phyloP scores from a whole-genome alignment of 2,329 filamentous ascomycete genomes.

The Fusarium clavum region DNA sequence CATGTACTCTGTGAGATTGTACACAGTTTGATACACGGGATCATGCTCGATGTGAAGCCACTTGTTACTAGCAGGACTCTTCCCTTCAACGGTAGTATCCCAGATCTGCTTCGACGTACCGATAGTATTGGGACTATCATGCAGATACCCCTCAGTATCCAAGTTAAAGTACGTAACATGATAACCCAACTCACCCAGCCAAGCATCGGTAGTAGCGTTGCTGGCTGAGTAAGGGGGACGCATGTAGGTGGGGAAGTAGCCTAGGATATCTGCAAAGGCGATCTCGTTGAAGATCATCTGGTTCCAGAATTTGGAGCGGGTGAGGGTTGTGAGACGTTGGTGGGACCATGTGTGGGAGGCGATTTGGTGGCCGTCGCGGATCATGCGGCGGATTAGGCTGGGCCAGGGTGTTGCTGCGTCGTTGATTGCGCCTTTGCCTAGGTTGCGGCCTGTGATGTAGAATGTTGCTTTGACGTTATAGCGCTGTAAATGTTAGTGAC shows the following conservation, averaged over 20 bases:
- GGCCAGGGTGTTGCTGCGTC: conserved; percentile 52
- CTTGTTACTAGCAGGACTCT: conserved; percentile 41
- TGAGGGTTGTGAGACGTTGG: conserved; percentile 55
- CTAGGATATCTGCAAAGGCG: conserved; percentile 55
- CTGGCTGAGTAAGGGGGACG: conserved; percentile 61
- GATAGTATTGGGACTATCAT: conserved; percentile 62
- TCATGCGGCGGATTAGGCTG: conserved; percentile 57
- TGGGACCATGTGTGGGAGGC: conserved; percentile 65
- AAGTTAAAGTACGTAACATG: conserved; percentile 70
- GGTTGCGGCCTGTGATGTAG: conserved; percentile 52
- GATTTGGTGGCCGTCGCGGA: conserved; percentile 68
- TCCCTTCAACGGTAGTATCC: conserved; percentile 53
- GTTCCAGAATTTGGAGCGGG: conserved; percentile 48
- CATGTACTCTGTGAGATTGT: conserved; percentile 58
- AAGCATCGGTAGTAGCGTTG: conserved; percentile 53
- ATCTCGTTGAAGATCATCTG: conserved; percentile 59
- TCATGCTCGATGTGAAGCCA: conserved; percentile 68
- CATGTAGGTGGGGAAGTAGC: conserved; percentile 58
- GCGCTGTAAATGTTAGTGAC: conserved; percentile 32
- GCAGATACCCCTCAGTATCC: conserved; percentile 70
- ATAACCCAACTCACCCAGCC: conserved; percentile 62
- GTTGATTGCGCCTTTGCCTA: conserved; percentile 58
- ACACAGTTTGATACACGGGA: conserved; percentile 58
- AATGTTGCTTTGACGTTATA: conserved; percentile 55
- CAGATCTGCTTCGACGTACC: conserved; percentile 57